Percentiles rank a stretch among this genome's conserved stretches.
These are phyloP conservation scores for Leptographium procerum DNA, from an alignment of 2,329 filamentous ascomycete genomes.

Conservation along the genomic window DNA sequence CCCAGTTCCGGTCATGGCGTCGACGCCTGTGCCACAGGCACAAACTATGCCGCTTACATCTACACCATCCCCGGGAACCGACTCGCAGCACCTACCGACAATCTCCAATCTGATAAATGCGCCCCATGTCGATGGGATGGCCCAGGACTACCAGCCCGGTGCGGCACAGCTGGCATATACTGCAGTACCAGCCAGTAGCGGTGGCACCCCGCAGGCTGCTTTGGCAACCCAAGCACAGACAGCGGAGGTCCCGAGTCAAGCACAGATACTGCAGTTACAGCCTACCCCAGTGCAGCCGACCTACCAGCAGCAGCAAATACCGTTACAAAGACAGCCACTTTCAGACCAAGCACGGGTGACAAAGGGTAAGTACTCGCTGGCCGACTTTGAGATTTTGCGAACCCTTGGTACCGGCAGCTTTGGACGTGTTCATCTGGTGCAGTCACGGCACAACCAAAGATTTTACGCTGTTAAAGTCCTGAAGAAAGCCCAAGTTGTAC, in stretches of 20 bases:
- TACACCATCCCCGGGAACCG: constrained; percentile 29
- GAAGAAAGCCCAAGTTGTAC: constrained; percentile 97
- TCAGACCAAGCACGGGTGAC: constrained; percentile 50
- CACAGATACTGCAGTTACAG: constrained; percentile 23
- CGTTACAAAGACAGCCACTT: constrained; percentile 5
- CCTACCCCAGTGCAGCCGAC: constrained; percentile 4
- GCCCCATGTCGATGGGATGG: constrained; percentile 33
- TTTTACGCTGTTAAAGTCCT: constrained; percentile 98
- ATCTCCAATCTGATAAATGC: constrained; percentile 77
- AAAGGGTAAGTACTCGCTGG: constrained; percentile 93
- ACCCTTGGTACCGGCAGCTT: constrained; percentile 96
- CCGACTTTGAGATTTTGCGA: constrained; percentile 79
- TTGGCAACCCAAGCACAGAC: background rate
- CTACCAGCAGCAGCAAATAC: constrained; percentile 20
- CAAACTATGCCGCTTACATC: constrained; percentile 17
- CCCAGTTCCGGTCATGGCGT: constrained; percentile 19
- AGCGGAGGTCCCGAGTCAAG: background rate
- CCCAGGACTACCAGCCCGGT: constrained; percentile 17
- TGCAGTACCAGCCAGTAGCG: constrained; percentile 7
- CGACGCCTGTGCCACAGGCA: constrained; percentile 19
- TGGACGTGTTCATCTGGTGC: constrained; percentile 88
- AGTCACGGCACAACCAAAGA: constrained; percentile 94
- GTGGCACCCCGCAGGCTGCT: background rate
- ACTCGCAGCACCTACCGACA: constrained; percentile 61
- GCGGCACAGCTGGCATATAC: constrained; percentile 12